Percentiles rank a stretch among this genome's conserved stretches.
These are phyloP conservation scores for Zalaria sp. DNA, from an alignment of 2,329 filamentous ascomycete species.

Conservation along the genomic window DNA sequence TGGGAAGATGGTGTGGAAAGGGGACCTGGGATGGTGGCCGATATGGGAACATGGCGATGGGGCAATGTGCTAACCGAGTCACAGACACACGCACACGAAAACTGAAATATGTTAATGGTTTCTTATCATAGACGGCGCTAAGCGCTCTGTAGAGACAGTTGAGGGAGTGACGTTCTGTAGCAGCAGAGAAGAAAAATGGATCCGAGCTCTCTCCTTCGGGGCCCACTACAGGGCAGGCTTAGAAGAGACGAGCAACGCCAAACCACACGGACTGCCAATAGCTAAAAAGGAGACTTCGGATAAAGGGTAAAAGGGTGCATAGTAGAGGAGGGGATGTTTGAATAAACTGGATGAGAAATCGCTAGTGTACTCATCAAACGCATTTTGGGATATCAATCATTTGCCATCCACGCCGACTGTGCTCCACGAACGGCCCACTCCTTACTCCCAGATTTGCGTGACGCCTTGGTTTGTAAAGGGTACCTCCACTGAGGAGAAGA, in stretches of 20 bases:
- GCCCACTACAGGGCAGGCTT: not conserved
- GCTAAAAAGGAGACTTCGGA: not conserved
- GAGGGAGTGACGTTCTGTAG: not conserved
- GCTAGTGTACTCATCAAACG: slow-evolving; percentile 7
- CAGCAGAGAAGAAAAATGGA: not conserved
- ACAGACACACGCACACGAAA: too few species aligned
- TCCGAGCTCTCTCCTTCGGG: not conserved
- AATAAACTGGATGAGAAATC: slow-evolving; percentile 2
- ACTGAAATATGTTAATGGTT: too few species aligned
- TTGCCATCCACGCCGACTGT: slow-evolving; percentile 3
- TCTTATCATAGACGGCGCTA: not conserved
- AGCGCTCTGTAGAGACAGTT: not conserved
- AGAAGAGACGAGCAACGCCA: not conserved
- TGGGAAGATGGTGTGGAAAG: too few species aligned
- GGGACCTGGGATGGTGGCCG: too few species aligned
- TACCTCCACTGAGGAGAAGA: slow-evolving; percentile 1
- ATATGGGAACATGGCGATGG: too few species aligned
- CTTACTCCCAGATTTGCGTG: too few species aligned
- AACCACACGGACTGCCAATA: too few species aligned
- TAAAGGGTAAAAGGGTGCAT: not conserved
- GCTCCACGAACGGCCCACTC: not conserved
- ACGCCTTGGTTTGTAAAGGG: too few species aligned
- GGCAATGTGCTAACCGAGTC: too few species aligned
- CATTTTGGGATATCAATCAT: slow-evolving; percentile 8
- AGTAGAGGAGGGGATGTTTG: not conserved